Conservation (phyloP, 768 basidiomycete species). For the Candolleomyces efflorescens region DNA sequence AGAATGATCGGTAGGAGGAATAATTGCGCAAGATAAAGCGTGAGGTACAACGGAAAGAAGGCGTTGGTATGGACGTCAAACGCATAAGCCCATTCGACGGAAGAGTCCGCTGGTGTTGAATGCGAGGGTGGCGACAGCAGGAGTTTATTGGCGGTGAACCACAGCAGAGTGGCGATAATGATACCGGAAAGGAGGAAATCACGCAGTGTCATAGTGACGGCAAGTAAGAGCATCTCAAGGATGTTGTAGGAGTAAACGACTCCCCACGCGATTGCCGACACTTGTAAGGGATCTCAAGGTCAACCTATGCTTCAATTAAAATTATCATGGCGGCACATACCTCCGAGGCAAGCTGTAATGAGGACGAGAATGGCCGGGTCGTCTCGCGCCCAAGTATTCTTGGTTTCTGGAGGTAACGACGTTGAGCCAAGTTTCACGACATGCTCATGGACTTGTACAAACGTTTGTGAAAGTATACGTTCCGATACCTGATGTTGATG, state of each 20-base stretch:
- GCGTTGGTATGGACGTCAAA: conserved; percentile 97
- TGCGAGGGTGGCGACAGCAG: conserved; percentile 71
- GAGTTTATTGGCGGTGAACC: conserved; percentile 73
- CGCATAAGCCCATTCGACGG: conserved; percentile 90
- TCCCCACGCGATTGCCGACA: conserved; percentile 82
- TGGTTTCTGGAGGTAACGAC: conserved; percentile 62
- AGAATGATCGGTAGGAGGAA: conserved; percentile 81
- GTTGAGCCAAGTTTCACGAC: not conserved
- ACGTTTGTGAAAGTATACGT: conserved; percentile 99
- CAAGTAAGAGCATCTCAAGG: conserved; percentile 55
- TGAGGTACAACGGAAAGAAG: conserved; percentile 91
- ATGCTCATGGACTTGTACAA: conserved; percentile 20
- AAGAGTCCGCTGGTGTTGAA: conserved; percentile 62
- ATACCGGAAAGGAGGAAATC: conserved; percentile 83
- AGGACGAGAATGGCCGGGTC: conserved; percentile 94
- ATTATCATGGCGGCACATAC: conserved; percentile 38
- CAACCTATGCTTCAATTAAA: not conserved
- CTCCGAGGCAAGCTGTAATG: conserved; percentile 70
- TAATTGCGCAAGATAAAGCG: conserved; percentile 85
- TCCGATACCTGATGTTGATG: conserved; percentile 63
- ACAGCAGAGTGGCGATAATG: conserved; percentile 70
- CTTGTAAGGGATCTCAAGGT: conserved; percentile 35
- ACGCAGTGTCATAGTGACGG: conserved; percentile 78
- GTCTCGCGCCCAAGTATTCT: conserved; percentile 97
- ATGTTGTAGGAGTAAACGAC: conserved; percentile 69